A percentile compares a stretch with the other conserved stretches of the same genome.
These are phyloP conservation scores for Epichloe baconii DNA, from an alignment of 2,329 filamentous ascomycete species.

Conservation along the genomic window DNA sequence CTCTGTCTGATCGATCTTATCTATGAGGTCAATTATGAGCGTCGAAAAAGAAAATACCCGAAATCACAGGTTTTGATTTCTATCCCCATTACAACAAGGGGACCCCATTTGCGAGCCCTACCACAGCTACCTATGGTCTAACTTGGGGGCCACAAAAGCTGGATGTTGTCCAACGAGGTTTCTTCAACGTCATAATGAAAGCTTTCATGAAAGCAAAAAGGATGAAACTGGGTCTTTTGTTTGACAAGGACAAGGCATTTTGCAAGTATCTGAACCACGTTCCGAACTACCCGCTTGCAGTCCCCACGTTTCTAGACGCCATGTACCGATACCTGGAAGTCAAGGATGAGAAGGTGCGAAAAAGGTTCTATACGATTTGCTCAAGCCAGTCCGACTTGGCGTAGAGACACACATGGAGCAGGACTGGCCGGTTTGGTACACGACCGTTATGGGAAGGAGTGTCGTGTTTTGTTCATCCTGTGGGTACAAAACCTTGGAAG, in stretches of 20 bases:
- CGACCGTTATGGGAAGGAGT: conserved; percentile 11
- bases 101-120: conserved; percentile 7
- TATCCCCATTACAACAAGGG: conserved; percentile 20
- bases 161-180: conserved; percentile 19
- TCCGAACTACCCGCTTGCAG: conserved; percentile 16
- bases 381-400: conserved; percentile 19
- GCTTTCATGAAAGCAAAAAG: conserved; percentile 20
- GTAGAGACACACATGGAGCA: conserved; percentile 9
- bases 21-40: conserved; percentile 19
- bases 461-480: conserved; percentile 21
- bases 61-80: conserved; percentile 20
- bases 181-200: conserved; percentile 21
- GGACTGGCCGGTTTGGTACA: conserved; percentile 15
- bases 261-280: conserved; percentile 16
- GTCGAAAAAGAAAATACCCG: conserved; percentile 5
- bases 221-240: conserved; percentile 18
- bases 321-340: conserved; percentile 14
- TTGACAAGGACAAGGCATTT: conserved; percentile 18
- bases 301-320: conserved; percentile 21
- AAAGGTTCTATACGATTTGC: conserved; percentile 18
- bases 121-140: conserved; percentile 16
- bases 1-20: conserved; percentile 22
- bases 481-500: conserved; percentile 18
- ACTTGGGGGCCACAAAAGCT: conserved; percentile 13
- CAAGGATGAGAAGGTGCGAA: conserved; percentile 2